Percentiles rank a stretch among this genome's conserved stretches.
Conservation (phyloP, 345 rosid species). For the Lepidium aucheri region DNA sequence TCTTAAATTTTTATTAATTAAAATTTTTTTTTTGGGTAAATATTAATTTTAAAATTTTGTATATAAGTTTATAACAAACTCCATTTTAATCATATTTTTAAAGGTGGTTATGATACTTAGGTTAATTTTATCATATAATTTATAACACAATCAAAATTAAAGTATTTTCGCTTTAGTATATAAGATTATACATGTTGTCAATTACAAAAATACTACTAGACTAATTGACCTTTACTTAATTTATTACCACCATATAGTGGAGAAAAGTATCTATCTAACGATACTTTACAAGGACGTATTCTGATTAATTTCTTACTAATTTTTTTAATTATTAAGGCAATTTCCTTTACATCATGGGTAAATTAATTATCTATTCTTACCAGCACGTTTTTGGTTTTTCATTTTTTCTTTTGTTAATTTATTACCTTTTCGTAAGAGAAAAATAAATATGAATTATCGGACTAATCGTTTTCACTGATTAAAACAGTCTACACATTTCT, state of each 20-base stretch:
- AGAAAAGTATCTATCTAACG: not conserved
- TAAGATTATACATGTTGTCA: not conserved
- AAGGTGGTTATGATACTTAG: too few species aligned
- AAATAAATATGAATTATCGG: not conserved
- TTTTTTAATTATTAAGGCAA: not conserved
- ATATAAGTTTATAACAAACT: too few species aligned
- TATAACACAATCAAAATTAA: too few species aligned
- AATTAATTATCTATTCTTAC: too few species aligned
- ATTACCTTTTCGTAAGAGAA: not conserved
- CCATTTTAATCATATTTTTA: too few species aligned
- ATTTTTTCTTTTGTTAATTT: too few species aligned
- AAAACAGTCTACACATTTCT: not conserved
- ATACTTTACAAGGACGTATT: not conserved
- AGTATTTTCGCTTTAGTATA: too few species aligned
- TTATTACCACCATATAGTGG: not conserved
- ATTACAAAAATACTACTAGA: not conserved
- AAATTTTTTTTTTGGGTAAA: too few species aligned
- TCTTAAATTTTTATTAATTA: too few species aligned
- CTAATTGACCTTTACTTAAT: not conserved
- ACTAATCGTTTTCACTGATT: not conserved
- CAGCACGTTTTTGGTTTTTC: too few species aligned
- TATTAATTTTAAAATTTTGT: too few species aligned
- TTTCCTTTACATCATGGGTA: not conserved
- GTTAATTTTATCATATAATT: too few species aligned
- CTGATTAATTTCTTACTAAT: not conserved